Base-by-base conservation (phyloP, 2,329 filamentous ascomycete species). In the Sarocladium brachiariae region DNA sequence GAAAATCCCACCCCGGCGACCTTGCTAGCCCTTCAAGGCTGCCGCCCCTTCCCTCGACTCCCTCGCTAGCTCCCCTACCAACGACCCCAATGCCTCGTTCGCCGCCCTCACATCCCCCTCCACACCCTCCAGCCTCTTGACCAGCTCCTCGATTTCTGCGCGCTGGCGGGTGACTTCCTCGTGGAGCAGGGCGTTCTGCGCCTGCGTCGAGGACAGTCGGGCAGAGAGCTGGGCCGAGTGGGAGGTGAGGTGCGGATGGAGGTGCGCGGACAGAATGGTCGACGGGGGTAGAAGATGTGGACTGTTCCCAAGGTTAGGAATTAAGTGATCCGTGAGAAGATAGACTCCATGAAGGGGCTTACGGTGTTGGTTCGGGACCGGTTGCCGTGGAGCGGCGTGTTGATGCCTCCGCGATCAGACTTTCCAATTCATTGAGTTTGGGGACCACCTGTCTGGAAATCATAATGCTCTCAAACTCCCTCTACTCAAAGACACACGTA, bases 401-500 rank as follows among this genome's bases (percentile, higher is more conserved):
- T 21, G 66, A 66, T 4, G 80, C 81, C 49, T 78, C 76, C 51
- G 63, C 67, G 47, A 81, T 70, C 13, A 84, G 68, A 23, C 57
- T 65, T 59, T 84, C 81, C 6, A 84, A 70, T 61, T 78, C 73
- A 61, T 84, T 84, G 9, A 84, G 69, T 53, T 74, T 74, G 34
- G 68, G 67, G 2, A 84, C 72, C 11, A 83, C 80, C 39, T 72
- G 67, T 53, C 80, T 66, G 52, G 70, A 66, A 16, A 66, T 58
- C 52, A 82, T 61, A 51, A 84, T 78, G 16, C 66, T 69, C 18
- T 76, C 73, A 60, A 84, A 84, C 61, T 84, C 80, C 59, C 71
- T 72, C 69, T 77, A 54, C 34, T 39, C 39, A 23, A n/a, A n/a
- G n/a, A n/a, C n/a, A n/a, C n/a, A n/a, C n/a, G n/a, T n/a, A n/a